These are phyloP conservation scores for Plasmodium fragile DNA, from an alignment of 169 alveolate species.

Conservation along the genomic window DNA sequence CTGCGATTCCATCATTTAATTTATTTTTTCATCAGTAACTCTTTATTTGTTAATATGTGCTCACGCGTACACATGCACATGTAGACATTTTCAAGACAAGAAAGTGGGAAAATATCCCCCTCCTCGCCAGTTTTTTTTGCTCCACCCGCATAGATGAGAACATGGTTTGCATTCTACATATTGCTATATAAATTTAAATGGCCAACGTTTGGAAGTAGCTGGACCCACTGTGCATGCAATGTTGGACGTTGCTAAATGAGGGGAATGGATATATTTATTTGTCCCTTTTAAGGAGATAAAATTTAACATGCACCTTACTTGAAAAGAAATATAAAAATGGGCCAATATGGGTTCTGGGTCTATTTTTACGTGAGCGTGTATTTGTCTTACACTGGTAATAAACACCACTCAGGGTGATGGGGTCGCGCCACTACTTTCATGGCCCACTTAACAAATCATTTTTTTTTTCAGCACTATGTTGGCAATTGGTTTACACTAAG, in stretches of 20 bases:
- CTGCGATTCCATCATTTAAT: conserved; percentile 19
- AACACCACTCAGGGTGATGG: background rate
- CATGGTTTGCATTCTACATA: background rate
- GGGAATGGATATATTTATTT: background rate
- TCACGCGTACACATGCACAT: conserved; percentile 6
- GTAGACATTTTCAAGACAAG: background rate
- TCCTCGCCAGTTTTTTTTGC: background rate
- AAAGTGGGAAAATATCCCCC: conserved; percentile 12
- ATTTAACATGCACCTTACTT: background rate
- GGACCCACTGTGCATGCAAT: background rate
- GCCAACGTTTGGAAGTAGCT: background rate
- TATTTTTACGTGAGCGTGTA: background rate
- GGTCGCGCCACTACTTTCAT: background rate
- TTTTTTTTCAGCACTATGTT: too few species aligned
- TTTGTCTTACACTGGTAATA: background rate
- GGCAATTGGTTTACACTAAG: background rate
- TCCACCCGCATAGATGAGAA: background rate
- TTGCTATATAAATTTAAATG: background rate
- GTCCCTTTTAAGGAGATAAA: background rate
- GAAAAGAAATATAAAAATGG: background rate
- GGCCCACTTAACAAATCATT: background rate
- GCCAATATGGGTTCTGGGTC: background rate
- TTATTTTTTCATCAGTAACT: conserved; percentile 36
- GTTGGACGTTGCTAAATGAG: background rate
- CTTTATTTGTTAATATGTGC: conserved; percentile 13